phyloP scores from a whole-genome alignment of 2,329 filamentous ascomycete genomes.

The Colletotrichum musae region DNA sequence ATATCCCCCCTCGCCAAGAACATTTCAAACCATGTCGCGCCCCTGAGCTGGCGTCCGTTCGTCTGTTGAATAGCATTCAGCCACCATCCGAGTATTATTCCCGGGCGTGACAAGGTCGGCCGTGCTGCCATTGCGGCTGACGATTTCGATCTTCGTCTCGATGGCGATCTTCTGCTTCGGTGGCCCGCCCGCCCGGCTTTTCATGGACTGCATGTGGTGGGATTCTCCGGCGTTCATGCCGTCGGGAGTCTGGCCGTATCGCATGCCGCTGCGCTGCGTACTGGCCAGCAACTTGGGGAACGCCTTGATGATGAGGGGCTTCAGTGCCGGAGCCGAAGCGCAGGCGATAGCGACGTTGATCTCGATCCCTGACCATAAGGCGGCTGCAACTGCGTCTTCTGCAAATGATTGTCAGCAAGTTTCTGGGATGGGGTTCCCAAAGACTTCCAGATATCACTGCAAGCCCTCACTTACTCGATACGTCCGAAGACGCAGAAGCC shows the following conservation, averaged over 20 bases:
- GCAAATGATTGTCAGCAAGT: no score
- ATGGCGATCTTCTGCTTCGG: conserved; percentile 10
- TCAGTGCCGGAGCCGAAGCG: conserved; percentile 52
- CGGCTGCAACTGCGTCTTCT: conserved; percentile 13
- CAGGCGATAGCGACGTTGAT: conserved; percentile 53
- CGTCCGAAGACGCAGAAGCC: conserved; percentile 32
- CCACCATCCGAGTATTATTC: neutral
- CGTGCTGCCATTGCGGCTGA: neutral
- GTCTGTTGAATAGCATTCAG: neutral
- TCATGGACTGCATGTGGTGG: conserved; percentile 19
- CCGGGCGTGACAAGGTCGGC: neutral
- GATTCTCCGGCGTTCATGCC: conserved; percentile 15
- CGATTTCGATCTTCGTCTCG: conserved; percentile 13
- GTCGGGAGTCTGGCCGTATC: neutral
- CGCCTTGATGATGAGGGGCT: conserved; percentile 49
- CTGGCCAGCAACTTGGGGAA: conserved; percentile 41
- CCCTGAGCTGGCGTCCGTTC: neutral
- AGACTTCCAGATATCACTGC: no score
- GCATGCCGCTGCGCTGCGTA: conserved; percentile 8
- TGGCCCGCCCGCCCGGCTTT: neutral
- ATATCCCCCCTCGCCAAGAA: no score
- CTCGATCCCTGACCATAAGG: conserved; percentile 50
- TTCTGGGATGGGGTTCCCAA: no score
- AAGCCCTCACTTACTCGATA: neutral
- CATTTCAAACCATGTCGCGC: neutral